phyloP scores from a whole-genome alignment of 2,329 filamentous ascomycete species.

The Xylariaceae sp. region DNA sequence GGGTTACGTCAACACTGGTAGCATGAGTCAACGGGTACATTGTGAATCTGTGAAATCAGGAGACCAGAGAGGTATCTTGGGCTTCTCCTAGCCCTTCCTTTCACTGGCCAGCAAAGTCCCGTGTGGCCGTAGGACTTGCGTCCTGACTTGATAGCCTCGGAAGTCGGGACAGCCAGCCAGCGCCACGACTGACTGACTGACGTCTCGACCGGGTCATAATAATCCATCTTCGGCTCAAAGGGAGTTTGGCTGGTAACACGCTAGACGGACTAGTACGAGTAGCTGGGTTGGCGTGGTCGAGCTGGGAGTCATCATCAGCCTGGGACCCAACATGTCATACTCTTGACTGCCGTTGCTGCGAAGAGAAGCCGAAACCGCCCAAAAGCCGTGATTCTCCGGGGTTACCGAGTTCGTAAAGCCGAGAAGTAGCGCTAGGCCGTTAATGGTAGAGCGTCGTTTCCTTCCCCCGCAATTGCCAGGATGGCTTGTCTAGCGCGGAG shows the following conservation, averaged over 20 bases:
- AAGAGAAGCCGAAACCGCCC: too few relatives aligned
- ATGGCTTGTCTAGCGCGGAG: too few relatives aligned
- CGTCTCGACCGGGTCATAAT: constrained; percentile 15
- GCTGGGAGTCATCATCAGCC: too few relatives aligned
- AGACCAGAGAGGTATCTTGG: not conserved
- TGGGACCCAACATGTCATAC: too few relatives aligned
- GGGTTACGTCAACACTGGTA: constrained; percentile 21
- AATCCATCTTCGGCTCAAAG: constrained; percentile 36
- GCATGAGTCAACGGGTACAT: constrained; percentile 2
- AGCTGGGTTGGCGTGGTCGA: too few relatives aligned
- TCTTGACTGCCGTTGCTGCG: too few relatives aligned
- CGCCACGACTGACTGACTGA: constrained; percentile 21
- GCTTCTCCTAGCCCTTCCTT: not conserved
- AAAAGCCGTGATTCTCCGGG: too few relatives aligned
- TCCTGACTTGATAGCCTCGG: not conserved
- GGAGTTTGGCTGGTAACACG: constrained; percentile 24
- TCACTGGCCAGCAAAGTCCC: not conserved
- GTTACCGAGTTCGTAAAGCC: too few relatives aligned
- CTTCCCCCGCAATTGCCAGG: too few relatives aligned
- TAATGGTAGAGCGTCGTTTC: too few relatives aligned
- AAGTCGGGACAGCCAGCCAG: not conserved
- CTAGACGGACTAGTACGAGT: too few relatives aligned
- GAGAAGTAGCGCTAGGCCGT: too few relatives aligned
- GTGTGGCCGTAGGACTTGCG: constrained; percentile 1
- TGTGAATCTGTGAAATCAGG: not conserved